phyloP scores from a whole-genome alignment of 2,329 filamentous ascomycete species.

The Aspergillus sp. region DNA sequence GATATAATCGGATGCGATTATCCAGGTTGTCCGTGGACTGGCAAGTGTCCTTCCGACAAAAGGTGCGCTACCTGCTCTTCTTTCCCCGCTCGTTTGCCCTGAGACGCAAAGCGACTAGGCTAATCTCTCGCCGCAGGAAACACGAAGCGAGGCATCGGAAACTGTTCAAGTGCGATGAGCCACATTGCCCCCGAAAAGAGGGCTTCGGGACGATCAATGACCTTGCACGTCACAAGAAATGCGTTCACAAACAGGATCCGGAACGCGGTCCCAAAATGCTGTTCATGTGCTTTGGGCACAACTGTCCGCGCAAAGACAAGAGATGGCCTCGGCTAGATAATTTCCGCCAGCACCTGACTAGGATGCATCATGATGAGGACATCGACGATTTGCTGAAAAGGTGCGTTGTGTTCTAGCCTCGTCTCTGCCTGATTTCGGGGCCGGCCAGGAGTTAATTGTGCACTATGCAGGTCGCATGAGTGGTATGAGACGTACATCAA shows the following conservation, averaged over 20 bases:
- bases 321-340: conserved; percentile 82
- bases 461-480: conserved; percentile 26
- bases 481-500: conserved; percentile 36
- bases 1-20: conserved; percentile 31
- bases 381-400: conserved; percentile 45
- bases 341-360: conserved; percentile 74
- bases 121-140: conserved; percentile 57
- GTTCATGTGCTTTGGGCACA: conserved; percentile 59
- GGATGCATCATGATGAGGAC: conserved; percentile 60
- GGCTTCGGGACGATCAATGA: conserved; percentile 83
- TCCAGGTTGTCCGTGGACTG: conserved; percentile 32
- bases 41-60: conserved; percentile 42
- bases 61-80: conserved; percentile 26
- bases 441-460: background rate
- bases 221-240: conserved; percentile 73
- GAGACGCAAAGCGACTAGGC: background rate
- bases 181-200: conserved; percentile 57
- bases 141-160: conserved; percentile 70
- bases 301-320: conserved; percentile 64
- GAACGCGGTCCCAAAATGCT: conserved; percentile 49
- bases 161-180: conserved; percentile 61
- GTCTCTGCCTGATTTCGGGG: background rate
- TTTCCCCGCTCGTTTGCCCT: no score
- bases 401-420: conserved; percentile 36
- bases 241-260: conserved; percentile 60